A percentile compares a stretch with the other conserved stretches of the same genome.
Conservation (phyloP, 78 protist genomes). For the Speleostelium caveatum region DNA sequence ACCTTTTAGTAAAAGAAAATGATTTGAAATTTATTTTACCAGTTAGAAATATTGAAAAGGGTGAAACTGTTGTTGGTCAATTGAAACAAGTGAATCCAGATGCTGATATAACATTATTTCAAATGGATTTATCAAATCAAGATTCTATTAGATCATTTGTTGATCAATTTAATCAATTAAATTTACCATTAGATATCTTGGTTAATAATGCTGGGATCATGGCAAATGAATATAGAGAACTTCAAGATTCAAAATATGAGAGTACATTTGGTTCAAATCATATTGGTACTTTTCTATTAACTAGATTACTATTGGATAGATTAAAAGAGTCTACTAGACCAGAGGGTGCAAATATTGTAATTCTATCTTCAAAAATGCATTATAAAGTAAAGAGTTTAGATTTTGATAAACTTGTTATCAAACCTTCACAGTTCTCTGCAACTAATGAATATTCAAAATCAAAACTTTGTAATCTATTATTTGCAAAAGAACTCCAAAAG, state of each 20-base stretch:
- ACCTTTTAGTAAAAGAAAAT: background rate
- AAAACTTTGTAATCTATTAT: conserved; percentile 10
- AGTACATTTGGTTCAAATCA: conserved; percentile 8
- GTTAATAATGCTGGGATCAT: conserved; percentile 26
- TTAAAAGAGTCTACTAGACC: background rate
- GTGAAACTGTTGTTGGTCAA: conserved; percentile 10
- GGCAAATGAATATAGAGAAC: background rate
- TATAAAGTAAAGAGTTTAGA: background rate
- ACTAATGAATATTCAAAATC: background rate
- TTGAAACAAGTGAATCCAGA: background rate
- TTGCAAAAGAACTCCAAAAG: conserved; percentile 6
- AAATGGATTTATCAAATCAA: background rate
- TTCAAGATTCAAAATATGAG: conserved; percentile 5
- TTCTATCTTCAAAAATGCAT: background rate
- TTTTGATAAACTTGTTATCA: background rate
- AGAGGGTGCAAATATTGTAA: background rate
- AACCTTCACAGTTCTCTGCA: background rate
- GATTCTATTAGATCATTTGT: conserved; percentile 32
- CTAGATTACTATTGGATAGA: background rate
- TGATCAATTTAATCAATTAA: conserved; percentile 2
- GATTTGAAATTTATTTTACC: conserved; percentile 13
- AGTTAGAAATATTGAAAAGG: conserved; percentile 24
- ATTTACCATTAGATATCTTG: conserved; percentile 3
- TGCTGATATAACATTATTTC: background rate
- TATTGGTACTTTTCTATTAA: conserved; percentile 20